Base-by-base conservation (phyloP, 2,329 filamentous ascomycete genomes). In the Sporothrix protearum region DNA sequence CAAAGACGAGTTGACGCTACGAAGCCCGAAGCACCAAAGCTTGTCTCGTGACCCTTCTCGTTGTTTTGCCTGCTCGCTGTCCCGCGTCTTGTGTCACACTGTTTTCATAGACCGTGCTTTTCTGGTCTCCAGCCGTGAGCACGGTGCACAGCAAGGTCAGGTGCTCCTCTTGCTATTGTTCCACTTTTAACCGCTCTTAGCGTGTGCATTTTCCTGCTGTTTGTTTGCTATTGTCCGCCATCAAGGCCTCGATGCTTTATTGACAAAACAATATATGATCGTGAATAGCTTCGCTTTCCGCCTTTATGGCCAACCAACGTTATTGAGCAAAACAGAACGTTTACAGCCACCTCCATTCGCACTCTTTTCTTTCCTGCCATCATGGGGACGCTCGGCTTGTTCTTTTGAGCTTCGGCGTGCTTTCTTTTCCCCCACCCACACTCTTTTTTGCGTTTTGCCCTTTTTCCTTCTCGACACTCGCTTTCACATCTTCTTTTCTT, bases 131-230 rank as follows among this genome's bases (percentile, higher is more conserved):
- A 22, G 2, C 45, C 8, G 4, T 36, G 16, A 30, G 33, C 47
- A 42, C 66, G 8, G 61, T 64, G 49, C 19, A 47, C 42, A 47
- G 14, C 42, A 14, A 47, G 30, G n/a, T 22, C 55, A 22, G 49
- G 33, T 16, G 6, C 16, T 19, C 42, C 10, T 45, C 16, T 67
- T 72, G 53, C 45, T 47, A 71, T 69, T 73, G 71, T 73, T 66
- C 71, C 71, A 71, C 69, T 73, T 71, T 73, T 69, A 36, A 8
- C 19, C 33, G 64, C 3, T 28, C 10, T 68, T 25, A 53, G 36
- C 51, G 45, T 33, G 28, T 36, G 30, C 25, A 66, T 39, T 61
- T 39, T 10, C 19, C 55, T 59, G 1, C 55, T 36, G 36, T 28
- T 45, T 64, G 22, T 68, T 68, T 71, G 25, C 61, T 55, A 55